Evolutionary conservation across 768 basidiomycete species (phyloP).

Genomic region (Fomitopsis serialis): DNA sequence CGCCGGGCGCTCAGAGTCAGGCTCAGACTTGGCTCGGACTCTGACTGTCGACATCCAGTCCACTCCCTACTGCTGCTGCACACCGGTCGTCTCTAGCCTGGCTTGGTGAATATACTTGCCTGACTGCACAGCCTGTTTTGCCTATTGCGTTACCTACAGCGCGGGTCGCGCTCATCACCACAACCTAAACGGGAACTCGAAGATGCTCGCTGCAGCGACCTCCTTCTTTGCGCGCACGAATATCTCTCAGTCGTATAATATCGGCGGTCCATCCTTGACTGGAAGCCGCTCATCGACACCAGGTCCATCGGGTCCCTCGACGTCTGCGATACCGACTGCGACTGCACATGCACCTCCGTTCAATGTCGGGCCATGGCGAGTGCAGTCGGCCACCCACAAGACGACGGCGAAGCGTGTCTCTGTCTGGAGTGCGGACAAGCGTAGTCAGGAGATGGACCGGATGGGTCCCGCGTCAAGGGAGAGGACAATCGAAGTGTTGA

Average conservation of each 20-base stretch:
- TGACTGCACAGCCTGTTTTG: too few species aligned
- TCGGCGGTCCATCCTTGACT: conserved; percentile 33
- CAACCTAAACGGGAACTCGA: background rate
- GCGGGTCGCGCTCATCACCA: too few species aligned
- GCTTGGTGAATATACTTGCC: too few species aligned
- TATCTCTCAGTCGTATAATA: conserved; percentile 76
- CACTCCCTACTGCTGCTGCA: too few species aligned
- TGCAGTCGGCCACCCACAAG: conserved; percentile 84
- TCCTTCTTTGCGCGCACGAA: conserved; percentile 79
- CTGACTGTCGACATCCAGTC: too few species aligned
- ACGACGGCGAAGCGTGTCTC: conserved; percentile 86
- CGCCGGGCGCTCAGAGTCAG: too few species aligned
- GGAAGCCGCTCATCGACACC: conserved; percentile 34
- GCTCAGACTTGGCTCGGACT: too few species aligned
- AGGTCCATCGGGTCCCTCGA: conserved; percentile 24
- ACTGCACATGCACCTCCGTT: conserved; percentile 45
- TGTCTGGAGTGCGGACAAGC: conserved; percentile 91
- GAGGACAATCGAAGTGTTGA: conserved; percentile 76
- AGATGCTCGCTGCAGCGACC: conserved; percentile 76
- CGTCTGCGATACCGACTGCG: conserved; percentile 33
- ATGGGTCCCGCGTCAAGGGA: conserved; percentile 63
- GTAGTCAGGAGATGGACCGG: conserved; percentile 65
- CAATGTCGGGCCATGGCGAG: conserved; percentile 82
- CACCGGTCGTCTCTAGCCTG: too few species aligned
- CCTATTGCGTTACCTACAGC: too few species aligned